Evolutionary conservation across 2,329 filamentous ascomycete species (phyloP).

Genomic region (Metarhizium album): DNA sequence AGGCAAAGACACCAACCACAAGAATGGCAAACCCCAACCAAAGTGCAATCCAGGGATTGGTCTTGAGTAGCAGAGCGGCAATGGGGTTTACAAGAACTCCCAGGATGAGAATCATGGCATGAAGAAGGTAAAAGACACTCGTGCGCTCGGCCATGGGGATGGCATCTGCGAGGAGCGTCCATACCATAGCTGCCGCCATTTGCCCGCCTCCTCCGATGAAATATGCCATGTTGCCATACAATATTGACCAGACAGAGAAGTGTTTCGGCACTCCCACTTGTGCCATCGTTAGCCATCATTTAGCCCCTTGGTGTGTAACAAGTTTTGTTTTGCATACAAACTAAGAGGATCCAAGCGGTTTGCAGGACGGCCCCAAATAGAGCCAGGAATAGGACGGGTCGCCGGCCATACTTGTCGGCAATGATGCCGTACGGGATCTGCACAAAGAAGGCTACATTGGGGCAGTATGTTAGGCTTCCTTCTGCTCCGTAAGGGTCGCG

Average conservation of each 20-base stretch:
- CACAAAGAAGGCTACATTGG: constrained; percentile 25
- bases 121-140: constrained; percentile 29
- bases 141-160: constrained; percentile 27
- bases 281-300: not conserved
- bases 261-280: constrained; percentile 25
- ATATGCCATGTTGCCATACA: constrained; percentile 21
- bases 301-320: not conserved
- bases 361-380: constrained; percentile 21
- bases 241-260: constrained; percentile 30
- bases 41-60: constrained; percentile 30
- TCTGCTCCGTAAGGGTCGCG: not conserved
- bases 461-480: not conserved
- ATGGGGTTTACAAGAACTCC: constrained; percentile 29
- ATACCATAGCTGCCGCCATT: constrained; percentile 32
- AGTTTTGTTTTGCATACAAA: constrained; percentile 17
- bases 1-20: constrained; percentile 16
- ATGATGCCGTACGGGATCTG: constrained; percentile 36
- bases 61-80: constrained; percentile 27
- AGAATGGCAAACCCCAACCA: constrained; percentile 22
- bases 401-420: constrained; percentile 35
- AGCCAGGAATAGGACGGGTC: constrained; percentile 27
- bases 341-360: constrained; percentile 18
- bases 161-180: constrained; percentile 34
- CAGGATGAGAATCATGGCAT: constrained; percentile 26
- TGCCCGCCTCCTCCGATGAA: constrained; percentile 31